Percentiles rank a stretch among this genome's conserved stretches.
These are phyloP conservation scores for Penicillium olsonii DNA, from an alignment of 2,329 filamentous ascomycete genomes.

Conservation along the genomic window DNA sequence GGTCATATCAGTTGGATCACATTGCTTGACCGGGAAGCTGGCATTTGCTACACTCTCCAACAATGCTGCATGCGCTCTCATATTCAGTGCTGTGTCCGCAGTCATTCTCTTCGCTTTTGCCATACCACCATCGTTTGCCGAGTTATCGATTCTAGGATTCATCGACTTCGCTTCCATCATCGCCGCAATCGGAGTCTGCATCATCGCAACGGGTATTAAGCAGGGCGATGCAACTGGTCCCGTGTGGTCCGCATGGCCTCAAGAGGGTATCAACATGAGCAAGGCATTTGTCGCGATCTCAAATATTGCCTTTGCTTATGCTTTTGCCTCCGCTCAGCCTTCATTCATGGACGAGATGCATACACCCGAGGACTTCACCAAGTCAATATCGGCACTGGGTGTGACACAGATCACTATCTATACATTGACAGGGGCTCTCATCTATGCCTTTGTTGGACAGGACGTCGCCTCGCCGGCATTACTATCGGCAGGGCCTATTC, in stretches of 20 bases:
- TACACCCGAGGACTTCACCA: conserved; percentile 6
- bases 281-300: conserved; percentile 5
- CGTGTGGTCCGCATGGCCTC: conserved; percentile 9
- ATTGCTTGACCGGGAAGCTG: conserved; percentile 5
- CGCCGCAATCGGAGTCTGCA: conserved; percentile 31
- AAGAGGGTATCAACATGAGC: background rate
- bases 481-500: conserved; percentile 2
- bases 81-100: conserved; percentile 6
- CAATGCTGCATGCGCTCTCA: background rate
- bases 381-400: conserved; percentile 4
- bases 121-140: conserved; percentile 33
- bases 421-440: conserved; percentile 6
- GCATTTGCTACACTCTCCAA: conserved; percentile 2
- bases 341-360: conserved; percentile 12
- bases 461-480: conserved; percentile 5
- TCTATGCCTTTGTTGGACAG: conserved; percentile 11
- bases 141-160: conserved; percentile 35
- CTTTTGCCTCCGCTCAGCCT: conserved; percentile 2
- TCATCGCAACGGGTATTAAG: conserved; percentile 31
- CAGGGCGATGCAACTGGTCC: conserved; percentile 6
- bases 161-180: conserved; percentile 35
- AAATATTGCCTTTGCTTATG: conserved; percentile 8
- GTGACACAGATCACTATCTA: conserved; percentile 3
- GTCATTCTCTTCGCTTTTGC: conserved; percentile 27
- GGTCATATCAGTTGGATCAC: conserved; percentile 4